These are phyloP conservation scores for Davidsoniella australis DNA, from an alignment of 2,329 filamentous ascomycete genomes.

Conservation along the genomic window DNA sequence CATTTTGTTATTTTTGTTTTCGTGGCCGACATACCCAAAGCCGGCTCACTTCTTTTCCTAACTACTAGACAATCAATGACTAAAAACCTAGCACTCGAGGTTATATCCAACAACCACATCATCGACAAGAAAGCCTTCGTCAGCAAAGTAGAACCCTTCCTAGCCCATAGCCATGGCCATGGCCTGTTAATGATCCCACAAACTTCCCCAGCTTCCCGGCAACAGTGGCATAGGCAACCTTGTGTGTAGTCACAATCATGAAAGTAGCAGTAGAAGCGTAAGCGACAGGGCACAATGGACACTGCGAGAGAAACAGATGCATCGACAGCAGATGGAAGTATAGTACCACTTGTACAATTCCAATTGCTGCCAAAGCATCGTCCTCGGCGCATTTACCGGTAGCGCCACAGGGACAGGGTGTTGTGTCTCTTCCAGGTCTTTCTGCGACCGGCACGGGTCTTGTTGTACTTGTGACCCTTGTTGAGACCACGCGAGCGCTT, in stretches of 20 bases:
- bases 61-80: constrained; percentile 1
- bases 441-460: constrained; percentile 89
- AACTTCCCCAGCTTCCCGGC: constrained; percentile 10
- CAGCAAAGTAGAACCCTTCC: constrained; percentile 11
- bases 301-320: constrained; percentile 10
- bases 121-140: constrained; percentile 6
- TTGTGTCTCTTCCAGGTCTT: constrained; percentile 99
- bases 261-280: constrained; percentile 6
- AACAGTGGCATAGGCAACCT: not conserved
- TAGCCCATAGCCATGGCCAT: constrained; percentile 13
- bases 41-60: not conserved
- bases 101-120: not conserved
- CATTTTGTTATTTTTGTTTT: constrained; percentile 1
- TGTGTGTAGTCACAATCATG: too few relatives aligned
- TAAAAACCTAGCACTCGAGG: not conserved
- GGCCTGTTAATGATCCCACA: constrained; percentile 11
- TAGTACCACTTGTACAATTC: not conserved
- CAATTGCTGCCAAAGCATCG: constrained; percentile 1
- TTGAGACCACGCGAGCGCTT: constrained; percentile 99
- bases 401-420: constrained; percentile 96
- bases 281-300: constrained; percentile 7
- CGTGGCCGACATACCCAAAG: not conserved
- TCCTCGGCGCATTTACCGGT: constrained; percentile 47
- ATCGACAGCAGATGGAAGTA: constrained; percentile 2
- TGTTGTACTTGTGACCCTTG: constrained; percentile 99